Conservation (phyloP, 2,329 filamentous ascomycete species). For the Alternaria sp. region DNA sequence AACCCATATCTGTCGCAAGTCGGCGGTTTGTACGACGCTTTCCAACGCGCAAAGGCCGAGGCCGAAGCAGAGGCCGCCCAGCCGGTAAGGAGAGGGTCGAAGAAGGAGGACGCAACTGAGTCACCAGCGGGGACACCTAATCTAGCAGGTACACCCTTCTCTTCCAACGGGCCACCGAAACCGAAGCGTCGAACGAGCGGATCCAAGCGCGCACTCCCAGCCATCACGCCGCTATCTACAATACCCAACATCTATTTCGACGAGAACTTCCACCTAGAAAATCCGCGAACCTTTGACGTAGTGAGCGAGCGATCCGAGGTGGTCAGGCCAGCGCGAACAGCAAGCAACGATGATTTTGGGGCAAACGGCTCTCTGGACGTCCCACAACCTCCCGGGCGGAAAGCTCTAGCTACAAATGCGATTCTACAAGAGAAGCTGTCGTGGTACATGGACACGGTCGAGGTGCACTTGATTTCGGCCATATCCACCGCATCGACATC, state of each 20-base stretch:
- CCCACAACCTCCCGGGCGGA: conserved; percentile 66
- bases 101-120: conserved; percentile 51
- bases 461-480: conserved; percentile 93
- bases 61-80: conserved; percentile 67
- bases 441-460: conserved; percentile 99
- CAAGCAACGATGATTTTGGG: conserved; percentile 59
- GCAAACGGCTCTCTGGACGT: conserved; percentile 65
- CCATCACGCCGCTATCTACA: conserved; percentile 84
- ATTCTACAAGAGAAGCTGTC: conserved; percentile 98
- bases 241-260: conserved; percentile 96
- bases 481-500: conserved; percentile 96
- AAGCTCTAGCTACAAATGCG: conserved; percentile 91
- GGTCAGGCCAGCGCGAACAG: conserved; percentile 67
- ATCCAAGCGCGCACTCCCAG: conserved; percentile 68
- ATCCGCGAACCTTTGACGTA: conserved; percentile 93
- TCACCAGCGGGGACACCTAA: conserved; percentile 49
- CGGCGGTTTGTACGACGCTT: conserved; percentile 84
- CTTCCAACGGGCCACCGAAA: conserved; percentile 58
- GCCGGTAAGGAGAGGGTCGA: conserved; percentile 54
- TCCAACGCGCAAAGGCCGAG: conserved; percentile 81
- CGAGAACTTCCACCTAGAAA: conserved; percentile 92
- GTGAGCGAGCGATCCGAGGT: conserved; percentile 96
- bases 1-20: conserved; percentile 84
- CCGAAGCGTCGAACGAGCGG: conserved; percentile 59
- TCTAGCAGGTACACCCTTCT: conserved; percentile 45